These are phyloP conservation scores for Hemerocallis citrina DNA, from an alignment of 106 monocot species.

Conservation along the genomic window DNA sequence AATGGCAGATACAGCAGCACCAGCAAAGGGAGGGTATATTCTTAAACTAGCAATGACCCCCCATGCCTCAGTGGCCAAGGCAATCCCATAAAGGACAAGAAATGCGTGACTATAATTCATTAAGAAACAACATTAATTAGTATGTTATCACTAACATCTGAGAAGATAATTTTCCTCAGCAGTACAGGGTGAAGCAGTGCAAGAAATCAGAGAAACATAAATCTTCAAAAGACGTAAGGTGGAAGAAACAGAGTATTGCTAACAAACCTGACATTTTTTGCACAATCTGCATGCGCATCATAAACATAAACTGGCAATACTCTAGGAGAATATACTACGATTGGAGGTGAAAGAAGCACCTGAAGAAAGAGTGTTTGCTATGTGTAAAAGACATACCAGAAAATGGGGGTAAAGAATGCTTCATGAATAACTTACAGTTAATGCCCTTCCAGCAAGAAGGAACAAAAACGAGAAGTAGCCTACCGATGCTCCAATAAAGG, in stretches of 20 bases:
- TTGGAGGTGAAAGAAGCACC: slow-evolving; percentile 97
- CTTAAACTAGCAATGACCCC: slow-evolving; percentile 90
- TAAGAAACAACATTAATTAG: slow-evolving; percentile 2
- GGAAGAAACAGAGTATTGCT: neutral
- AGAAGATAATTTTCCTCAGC: neutral
- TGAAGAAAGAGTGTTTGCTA: slow-evolving; percentile 19
- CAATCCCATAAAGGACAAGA: slow-evolving; percentile 83
- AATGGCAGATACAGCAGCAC: slow-evolving; percentile 92
- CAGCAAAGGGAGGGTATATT: slow-evolving; percentile 92
- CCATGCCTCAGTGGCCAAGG: slow-evolving; percentile 90
- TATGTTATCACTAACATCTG: slow-evolving; percentile 1
- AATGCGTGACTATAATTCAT: slow-evolving; percentile 64
- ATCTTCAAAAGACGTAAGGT: neutral
- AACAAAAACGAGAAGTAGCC: slow-evolving; percentile 96
- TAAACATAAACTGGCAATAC: slow-evolving; percentile 95
- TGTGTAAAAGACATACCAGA: neutral
- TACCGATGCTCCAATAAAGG: slow-evolving; percentile 93
- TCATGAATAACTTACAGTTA: slow-evolving; percentile 60
- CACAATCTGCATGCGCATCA: slow-evolving; percentile 99
- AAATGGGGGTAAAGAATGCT: neutral
- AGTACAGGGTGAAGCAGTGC: neutral
- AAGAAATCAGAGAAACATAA: neutral
- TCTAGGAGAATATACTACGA: slow-evolving; percentile 98
- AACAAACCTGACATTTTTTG: slow-evolving; percentile 93
- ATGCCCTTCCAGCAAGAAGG: slow-evolving; percentile 85